Conservation (phyloP, 805 yeast genomes). For the Starmerella ratchasimensis region DNA sequence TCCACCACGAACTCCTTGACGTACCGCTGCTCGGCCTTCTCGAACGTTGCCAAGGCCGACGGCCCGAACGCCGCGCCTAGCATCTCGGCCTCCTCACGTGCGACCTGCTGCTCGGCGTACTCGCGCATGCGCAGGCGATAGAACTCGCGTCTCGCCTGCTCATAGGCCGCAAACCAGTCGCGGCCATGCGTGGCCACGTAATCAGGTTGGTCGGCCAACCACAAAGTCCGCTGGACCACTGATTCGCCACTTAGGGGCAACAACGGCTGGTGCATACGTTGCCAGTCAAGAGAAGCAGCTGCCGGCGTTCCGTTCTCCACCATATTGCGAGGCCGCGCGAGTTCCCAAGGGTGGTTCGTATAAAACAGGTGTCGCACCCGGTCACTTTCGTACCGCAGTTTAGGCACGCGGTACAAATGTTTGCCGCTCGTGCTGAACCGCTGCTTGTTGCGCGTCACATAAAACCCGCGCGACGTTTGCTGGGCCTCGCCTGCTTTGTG, state of each 20-base stretch:
- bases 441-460: slow-evolving; percentile 35
- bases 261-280: slow-evolving; percentile 52
- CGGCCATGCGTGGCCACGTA: slow-evolving; percentile 16
- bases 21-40: slow-evolving; percentile 54
- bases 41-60: slow-evolving; percentile 51
- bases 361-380: slow-evolving; percentile 68
- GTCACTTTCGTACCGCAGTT: slow-evolving; percentile 57
- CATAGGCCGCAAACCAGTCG: slow-evolving; percentile 50
- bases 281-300: slow-evolving; percentile 49
- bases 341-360: slow-evolving; percentile 96
- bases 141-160: slow-evolving; percentile 75
- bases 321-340: slow-evolving; percentile 74
- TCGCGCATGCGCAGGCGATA: slow-evolving; percentile 74
- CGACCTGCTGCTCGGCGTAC: slow-evolving; percentile 57
- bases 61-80: slow-evolving; percentile 62
- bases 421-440: slow-evolving; percentile 24
- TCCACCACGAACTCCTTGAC: slow-evolving; percentile 61
- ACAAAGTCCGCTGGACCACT: slow-evolving; percentile 62
- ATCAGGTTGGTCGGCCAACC: slow-evolving; percentile 32
- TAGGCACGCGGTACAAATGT: slow-evolving; percentile 39
- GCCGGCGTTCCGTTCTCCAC: slow-evolving; percentile 43
- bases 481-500: slow-evolving; percentile 1
- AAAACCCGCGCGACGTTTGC: slow-evolving; percentile 22
- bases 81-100: slow-evolving; percentile 75
- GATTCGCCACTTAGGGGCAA: slow-evolving; percentile 81